These are phyloP conservation scores for Microascus cirrosus DNA, from an alignment of 2,329 filamentous ascomycete genomes.

Conservation along the genomic window DNA sequence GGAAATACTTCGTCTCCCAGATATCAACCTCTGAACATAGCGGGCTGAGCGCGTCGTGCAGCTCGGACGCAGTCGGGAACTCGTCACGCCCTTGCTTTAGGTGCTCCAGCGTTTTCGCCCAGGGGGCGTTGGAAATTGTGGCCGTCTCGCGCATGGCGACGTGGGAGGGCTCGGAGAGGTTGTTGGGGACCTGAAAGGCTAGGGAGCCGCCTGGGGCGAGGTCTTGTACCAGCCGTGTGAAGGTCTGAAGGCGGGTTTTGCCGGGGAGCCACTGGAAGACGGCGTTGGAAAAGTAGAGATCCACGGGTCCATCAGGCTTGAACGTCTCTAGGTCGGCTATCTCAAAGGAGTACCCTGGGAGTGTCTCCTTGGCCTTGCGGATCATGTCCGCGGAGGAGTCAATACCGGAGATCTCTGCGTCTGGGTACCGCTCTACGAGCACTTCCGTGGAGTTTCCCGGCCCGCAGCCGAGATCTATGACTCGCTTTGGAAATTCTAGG, in stretches of 20 bases:
- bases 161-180: constrained; percentile 36
- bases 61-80: constrained; percentile 32
- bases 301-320: constrained; percentile 15
- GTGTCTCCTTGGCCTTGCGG: constrained; percentile 24
- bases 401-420: constrained; percentile 34
- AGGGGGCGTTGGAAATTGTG: constrained; percentile 24
- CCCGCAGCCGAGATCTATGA: constrained; percentile 50
- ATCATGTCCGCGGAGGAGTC: constrained; percentile 48
- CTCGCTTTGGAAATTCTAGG: constrained; percentile 23
- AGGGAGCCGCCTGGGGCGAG: constrained; percentile 33
- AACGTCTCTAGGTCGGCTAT: constrained; percentile 33
- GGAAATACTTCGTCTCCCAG: constrained; percentile 43
- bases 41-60: constrained; percentile 36
- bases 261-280: constrained; percentile 46
- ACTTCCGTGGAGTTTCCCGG: constrained; percentile 46
- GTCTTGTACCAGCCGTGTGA: constrained; percentile 28
- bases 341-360: constrained; percentile 30
- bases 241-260: constrained; percentile 27
- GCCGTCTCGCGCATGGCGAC: constrained; percentile 28
- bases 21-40: constrained; percentile 31
- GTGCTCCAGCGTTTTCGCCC: constrained; percentile 16
- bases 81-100: constrained; percentile 28
- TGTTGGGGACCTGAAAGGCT: constrained; percentile 40
- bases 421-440: constrained; percentile 33
- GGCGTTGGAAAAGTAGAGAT: constrained; percentile 45